These are phyloP conservation scores for Sclerotinia glacialis DNA, from an alignment of 2,329 filamentous ascomycete species.

Conservation along the genomic window DNA sequence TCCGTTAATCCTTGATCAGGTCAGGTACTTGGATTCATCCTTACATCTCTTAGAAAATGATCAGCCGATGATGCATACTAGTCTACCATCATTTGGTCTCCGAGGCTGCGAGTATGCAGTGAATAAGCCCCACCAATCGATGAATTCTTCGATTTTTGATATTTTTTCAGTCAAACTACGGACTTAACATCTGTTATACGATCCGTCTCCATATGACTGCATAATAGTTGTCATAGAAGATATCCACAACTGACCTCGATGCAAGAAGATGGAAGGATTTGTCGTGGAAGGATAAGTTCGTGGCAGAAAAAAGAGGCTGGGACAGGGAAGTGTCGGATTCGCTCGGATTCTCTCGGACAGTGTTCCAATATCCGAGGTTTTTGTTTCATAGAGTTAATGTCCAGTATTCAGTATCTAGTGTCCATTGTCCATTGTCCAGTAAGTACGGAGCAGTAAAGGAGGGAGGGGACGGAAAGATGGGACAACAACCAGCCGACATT, in stretches of 20 bases:
- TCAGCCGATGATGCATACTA: constrained; percentile 10
- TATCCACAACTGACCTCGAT: background rate
- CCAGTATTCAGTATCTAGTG: too few relatives aligned
- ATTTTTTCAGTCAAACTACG: background rate
- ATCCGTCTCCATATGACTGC: background rate
- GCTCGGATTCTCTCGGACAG: background rate
- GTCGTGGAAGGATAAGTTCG: background rate
- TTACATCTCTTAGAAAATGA: constrained; percentile 3
- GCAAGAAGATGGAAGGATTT: background rate
- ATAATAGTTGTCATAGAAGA: background rate
- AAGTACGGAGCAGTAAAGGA: background rate
- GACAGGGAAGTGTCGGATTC: background rate
- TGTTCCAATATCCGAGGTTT: background rate
- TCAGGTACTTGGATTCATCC: background rate
- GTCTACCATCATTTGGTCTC: background rate
- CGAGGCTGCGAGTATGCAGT: too few relatives aligned
- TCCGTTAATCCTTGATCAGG: background rate
- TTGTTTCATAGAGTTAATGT: background rate
- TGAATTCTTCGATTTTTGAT: background rate
- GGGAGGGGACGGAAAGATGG: background rate
- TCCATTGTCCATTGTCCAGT: background rate
- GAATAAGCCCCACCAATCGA: background rate
- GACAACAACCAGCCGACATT: background rate
- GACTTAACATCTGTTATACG: background rate
- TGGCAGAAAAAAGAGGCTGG: background rate